phyloP scores from a whole-genome alignment of 805 yeast species.

The Suhomyces faveliae region DNA sequence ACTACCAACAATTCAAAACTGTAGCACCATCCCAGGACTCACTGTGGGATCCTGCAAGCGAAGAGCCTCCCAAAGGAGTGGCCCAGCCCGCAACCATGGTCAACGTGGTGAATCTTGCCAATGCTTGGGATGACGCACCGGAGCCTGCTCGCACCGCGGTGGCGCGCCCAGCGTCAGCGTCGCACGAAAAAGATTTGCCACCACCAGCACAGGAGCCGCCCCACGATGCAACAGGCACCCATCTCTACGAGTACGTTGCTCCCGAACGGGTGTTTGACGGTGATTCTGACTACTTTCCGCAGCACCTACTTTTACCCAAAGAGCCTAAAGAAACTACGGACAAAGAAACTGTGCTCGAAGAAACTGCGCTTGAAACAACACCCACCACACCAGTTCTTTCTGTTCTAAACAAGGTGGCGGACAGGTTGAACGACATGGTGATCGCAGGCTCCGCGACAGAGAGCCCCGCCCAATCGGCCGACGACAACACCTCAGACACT shows the following conservation, averaged over 20 bases:
- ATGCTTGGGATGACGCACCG: conserved; percentile 27
- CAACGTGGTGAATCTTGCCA: conserved; percentile 16
- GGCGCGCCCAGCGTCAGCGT: neutral
- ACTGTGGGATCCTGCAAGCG: conserved; percentile 45
- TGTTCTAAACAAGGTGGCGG: conserved; percentile 7
- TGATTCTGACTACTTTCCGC: conserved; percentile 27
- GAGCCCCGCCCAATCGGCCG: conserved; percentile 5
- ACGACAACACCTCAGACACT: conserved; percentile 9
- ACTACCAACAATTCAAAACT: conserved; percentile 23
- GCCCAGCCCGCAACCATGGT: neutral
- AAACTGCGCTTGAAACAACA: neutral
- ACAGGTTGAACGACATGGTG: conserved; percentile 11
- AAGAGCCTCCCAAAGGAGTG: conserved; percentile 39
- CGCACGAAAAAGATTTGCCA: neutral
- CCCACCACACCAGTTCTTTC: conserved; percentile 3
- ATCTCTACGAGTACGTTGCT: conserved; percentile 3
- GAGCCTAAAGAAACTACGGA: too few species aligned
- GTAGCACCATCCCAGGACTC: conserved; percentile 18
- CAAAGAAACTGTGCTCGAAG: too few species aligned
- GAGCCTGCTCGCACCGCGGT: neutral
- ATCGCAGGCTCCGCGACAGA: conserved; percentile 5
- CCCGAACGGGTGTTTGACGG: conserved; percentile 34
- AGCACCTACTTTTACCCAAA: conserved; percentile 19
- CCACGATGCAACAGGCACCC: neutral
- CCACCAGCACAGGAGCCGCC: neutral